A percentile compares a stretch with the other conserved stretches of the same genome.
Evolutionary conservation across 768 basidiomycete species (phyloP).

Genomic region (Coprinopsis cinerea): DNA sequence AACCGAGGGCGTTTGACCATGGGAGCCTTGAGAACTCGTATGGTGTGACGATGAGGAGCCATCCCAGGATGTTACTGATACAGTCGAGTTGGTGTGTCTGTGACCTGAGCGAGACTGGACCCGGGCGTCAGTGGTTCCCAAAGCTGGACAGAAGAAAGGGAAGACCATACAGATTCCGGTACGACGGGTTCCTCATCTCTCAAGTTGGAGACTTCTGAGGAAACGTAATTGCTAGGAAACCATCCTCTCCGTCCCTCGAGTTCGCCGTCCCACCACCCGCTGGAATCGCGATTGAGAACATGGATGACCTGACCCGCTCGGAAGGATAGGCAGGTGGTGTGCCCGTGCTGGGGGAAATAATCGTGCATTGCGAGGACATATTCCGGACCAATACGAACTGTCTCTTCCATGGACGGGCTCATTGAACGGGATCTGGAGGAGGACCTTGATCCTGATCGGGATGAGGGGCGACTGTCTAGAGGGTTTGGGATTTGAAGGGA

Average conservation of each 20-base stretch:
- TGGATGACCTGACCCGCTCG: constrained; percentile 86
- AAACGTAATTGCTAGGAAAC: constrained; percentile 98
- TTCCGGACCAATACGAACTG: constrained; percentile 46
- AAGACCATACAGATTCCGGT: constrained; percentile 34
- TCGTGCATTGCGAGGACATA: constrained; percentile 93
- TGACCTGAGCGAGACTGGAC: background rate
- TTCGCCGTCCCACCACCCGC: constrained; percentile 99
- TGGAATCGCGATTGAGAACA: constrained; percentile 79
- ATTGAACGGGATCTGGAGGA: constrained; percentile 25
- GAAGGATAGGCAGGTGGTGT: constrained; percentile 82
- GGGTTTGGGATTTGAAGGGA: constrained; percentile 37
- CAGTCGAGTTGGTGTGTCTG: constrained; percentile 15
- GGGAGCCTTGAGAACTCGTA: constrained; percentile 20
- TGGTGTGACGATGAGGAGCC: constrained; percentile 33
- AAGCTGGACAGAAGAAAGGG: constrained; percentile 1
- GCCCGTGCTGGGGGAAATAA: constrained; percentile 66
- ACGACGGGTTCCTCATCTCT: constrained; percentile 50
- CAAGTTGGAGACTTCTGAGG: constrained; percentile 52
- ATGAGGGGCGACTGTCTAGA: background rate
- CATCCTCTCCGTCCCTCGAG: constrained; percentile 84
- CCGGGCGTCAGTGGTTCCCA: too few relatives aligned
- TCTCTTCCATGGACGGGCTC: constrained; percentile 46
- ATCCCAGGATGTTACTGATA: constrained; percentile 51
- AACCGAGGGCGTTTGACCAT: constrained; percentile 39
- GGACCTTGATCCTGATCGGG: constrained; percentile 12